Evolutionary conservation across 2,329 filamentous ascomycete genomes (phyloP).

Genomic region (Nigrospora sphaerica): DNA sequence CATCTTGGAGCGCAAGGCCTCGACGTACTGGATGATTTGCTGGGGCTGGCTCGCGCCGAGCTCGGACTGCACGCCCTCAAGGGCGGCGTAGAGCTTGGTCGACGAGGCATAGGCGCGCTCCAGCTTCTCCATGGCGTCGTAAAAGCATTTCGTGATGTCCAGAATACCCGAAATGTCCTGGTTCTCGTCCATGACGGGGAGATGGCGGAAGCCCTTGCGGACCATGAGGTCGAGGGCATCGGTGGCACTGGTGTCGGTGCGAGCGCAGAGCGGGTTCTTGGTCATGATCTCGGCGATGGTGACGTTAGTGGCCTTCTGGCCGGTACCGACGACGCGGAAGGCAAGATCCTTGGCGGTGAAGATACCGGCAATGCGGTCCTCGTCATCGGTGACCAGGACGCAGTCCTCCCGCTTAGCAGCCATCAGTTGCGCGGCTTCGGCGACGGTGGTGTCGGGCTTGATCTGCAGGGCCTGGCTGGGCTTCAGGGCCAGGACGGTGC

Average conservation of each 20-base stretch:
- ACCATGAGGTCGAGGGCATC: slow-evolving; percentile 98
- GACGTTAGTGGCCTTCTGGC: slow-evolving; percentile 80
- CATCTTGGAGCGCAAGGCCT: slow-evolving; percentile 93
- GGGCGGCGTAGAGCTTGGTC: slow-evolving; percentile 93
- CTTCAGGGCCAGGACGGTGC: slow-evolving; percentile 90
- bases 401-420: slow-evolving; percentile 98
- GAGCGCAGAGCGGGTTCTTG: slow-evolving; percentile 94
- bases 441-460: slow-evolving; percentile 87
- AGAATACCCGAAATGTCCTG: slow-evolving; percentile 97
- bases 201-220: slow-evolving; percentile 90
- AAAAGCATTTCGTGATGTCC: slow-evolving; percentile 99
- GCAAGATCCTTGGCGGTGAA: slow-evolving; percentile 98
- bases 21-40: slow-evolving; percentile 98
- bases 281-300: slow-evolving; percentile 99
- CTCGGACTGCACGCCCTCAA: slow-evolving; percentile 97
- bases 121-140: slow-evolving; percentile 99
- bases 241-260: slow-evolving; percentile 95
- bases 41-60: slow-evolving; percentile 92
- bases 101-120: slow-evolving; percentile 97
- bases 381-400: slow-evolving; percentile 93
- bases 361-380: slow-evolving; percentile 96
- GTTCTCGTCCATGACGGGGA: slow-evolving; percentile 99
- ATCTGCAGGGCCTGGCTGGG: slow-evolving; percentile 96
- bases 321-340: slow-evolving; percentile 89
- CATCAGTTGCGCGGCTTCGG: slow-evolving; percentile 97